These are phyloP conservation scores for Xylariaceae sp. DNA, from an alignment of 2,329 filamentous ascomycete genomes.

Conservation along the genomic window DNA sequence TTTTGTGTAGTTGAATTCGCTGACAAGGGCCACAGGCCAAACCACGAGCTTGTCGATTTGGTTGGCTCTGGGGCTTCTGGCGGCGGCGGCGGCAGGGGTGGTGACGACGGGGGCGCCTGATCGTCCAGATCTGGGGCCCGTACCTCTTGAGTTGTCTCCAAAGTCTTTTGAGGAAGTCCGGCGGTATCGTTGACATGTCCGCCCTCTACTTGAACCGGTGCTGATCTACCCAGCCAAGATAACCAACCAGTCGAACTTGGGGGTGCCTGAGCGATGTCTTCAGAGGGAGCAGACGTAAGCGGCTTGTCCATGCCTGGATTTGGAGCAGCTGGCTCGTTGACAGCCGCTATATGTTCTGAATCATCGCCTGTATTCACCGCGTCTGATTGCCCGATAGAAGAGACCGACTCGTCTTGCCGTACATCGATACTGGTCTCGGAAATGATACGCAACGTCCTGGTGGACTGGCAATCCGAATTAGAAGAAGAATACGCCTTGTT, in stretches of 20 bases:
- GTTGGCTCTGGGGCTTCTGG: conserved; percentile 22
- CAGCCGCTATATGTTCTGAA: conserved; percentile 1
- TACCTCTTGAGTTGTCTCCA: conserved; percentile 21
- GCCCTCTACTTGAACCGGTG: conserved; percentile 18
- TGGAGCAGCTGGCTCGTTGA: neutral
- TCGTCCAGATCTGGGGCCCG: conserved; percentile 16
- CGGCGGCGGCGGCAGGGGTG: conserved; percentile 9
- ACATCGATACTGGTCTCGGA: conserved; percentile 27
- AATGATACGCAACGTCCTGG: conserved; percentile 31
- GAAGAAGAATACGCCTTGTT: conserved; percentile 37
- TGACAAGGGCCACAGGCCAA: conserved; percentile 35
- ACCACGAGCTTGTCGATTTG: conserved; percentile 34
- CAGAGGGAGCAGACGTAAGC: conserved; percentile 7
- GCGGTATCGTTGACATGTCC: conserved; percentile 13
- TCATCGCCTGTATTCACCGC: conserved; percentile 2
- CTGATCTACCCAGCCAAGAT: conserved; percentile 46
- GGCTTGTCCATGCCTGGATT: conserved; percentile 6
- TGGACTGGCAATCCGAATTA: conserved; percentile 33
- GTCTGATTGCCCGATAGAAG: conserved; percentile 13
- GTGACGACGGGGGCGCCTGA: conserved; percentile 4
- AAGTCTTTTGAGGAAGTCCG: conserved; percentile 19
- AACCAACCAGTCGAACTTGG: conserved; percentile 49
- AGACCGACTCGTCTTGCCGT: conserved; percentile 31
- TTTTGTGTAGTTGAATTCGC: conserved; percentile 16
- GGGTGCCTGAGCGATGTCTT: conserved; percentile 19